Conservation (phyloP, 148 eudicot genomes). For the Nepenthes mirabilis region DNA sequence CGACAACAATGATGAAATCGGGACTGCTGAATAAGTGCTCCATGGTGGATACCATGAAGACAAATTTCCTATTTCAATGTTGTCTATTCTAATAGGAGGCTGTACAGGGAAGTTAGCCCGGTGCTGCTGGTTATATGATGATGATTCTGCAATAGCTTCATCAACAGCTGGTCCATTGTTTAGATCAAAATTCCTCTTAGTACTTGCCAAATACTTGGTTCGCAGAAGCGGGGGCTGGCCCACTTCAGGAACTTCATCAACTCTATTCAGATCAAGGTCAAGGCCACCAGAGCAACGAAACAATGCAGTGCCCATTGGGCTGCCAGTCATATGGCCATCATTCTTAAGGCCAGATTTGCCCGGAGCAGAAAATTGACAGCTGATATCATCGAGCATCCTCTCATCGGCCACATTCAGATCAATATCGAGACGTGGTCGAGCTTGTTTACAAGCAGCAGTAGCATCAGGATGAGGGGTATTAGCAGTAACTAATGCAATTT, state of each 20-base stretch:
- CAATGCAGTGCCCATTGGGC: constrained; percentile 3
- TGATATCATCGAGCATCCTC: constrained; percentile 36
- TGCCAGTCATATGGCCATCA: not conserved
- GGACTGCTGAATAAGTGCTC: constrained; percentile 42
- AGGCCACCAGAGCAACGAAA: constrained; percentile 32
- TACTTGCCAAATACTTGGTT: constrained; percentile 14
- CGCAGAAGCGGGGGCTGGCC: constrained; percentile 22
- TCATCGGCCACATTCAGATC: constrained; percentile 81
- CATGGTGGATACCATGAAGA: constrained; percentile 47
- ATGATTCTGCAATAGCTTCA: constrained; percentile 24
- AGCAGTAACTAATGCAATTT: constrained; percentile 13
- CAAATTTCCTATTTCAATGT: constrained; percentile 9
- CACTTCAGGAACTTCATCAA: constrained; percentile 51
- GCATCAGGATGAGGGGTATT: constrained; percentile 14
- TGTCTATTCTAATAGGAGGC: constrained; percentile 19
- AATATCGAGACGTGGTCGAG: constrained; percentile 37
- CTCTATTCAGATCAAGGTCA: constrained; percentile 70
- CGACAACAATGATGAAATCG: constrained; percentile 46
- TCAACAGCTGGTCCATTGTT: constrained; percentile 69
- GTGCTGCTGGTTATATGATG: constrained; percentile 13
- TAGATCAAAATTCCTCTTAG: constrained; percentile 63
- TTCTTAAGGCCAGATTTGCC: constrained; percentile 13
- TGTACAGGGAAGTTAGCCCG: constrained; percentile 30
- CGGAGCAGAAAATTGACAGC: constrained; percentile 22
- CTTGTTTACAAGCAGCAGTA: constrained; percentile 21